These are phyloP conservation scores for Zanthoxylum bungeanum DNA, from an alignment of 345 rosid genomes.

Conservation along the genomic window DNA sequence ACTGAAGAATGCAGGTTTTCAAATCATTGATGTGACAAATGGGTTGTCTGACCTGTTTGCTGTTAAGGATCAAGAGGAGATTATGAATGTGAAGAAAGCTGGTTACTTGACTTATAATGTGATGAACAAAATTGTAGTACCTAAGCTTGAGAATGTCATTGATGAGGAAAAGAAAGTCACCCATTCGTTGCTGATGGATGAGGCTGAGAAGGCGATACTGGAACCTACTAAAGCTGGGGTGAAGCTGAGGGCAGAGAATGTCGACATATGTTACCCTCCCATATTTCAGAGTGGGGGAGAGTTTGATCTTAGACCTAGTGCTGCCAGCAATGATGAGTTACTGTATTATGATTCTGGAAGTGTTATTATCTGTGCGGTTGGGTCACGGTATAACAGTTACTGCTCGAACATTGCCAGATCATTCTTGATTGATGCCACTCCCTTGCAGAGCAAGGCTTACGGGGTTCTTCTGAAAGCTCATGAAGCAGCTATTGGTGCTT, in stretches of 20 bases:
- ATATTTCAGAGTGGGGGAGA: constrained; percentile 92
- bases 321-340: constrained; percentile 77
- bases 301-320: constrained; percentile 94
- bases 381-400: constrained; percentile 83
- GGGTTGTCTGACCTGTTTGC: constrained; percentile 88
- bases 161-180: constrained; percentile 87
- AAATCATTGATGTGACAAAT: constrained; percentile 62
- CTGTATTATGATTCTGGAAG: constrained; percentile 87
- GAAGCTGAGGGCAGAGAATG: constrained; percentile 85
- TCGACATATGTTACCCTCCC: constrained; percentile 95
- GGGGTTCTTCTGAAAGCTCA: constrained; percentile 88
- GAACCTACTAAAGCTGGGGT: constrained; percentile 79
- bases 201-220: constrained; percentile 78
- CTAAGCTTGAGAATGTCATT: constrained; percentile 80
- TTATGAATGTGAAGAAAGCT: constrained; percentile 80
- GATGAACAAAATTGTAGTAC: constrained; percentile 84
- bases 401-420: constrained; percentile 91
- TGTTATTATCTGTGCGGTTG: constrained; percentile 82
- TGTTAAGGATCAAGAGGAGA: constrained; percentile 68
- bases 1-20: constrained; percentile 49
- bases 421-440: constrained; percentile 75
- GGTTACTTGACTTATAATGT: constrained; percentile 67
- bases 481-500: constrained; percentile 73
- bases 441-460: constrained; percentile 86
- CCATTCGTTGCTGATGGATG: constrained; percentile 86